Percentiles rank a stretch among this genome's conserved stretches.
These are phyloP conservation scores for Pseudotulostoma volvatum DNA, from an alignment of 495 filamentous ascomycete species.

Conservation along the genomic window DNA sequence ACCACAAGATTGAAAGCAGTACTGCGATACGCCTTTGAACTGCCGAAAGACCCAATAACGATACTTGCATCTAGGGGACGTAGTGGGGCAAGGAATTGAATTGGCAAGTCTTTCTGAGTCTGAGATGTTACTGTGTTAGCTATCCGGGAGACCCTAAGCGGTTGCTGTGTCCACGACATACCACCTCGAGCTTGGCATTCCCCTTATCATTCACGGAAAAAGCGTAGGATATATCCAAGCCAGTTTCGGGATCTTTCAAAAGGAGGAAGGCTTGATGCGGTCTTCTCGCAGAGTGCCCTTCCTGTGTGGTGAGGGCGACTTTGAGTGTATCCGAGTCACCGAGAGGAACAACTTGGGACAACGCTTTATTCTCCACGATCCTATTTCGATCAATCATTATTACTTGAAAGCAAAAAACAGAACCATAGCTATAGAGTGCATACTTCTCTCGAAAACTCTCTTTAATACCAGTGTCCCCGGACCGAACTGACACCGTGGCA, in stretches of 20 bases:
- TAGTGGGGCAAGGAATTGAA: slow-evolving; percentile 54
- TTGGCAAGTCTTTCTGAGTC: slow-evolving; percentile 79
- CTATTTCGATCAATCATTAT: slow-evolving; percentile 24
- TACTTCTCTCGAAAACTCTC: slow-evolving; percentile 60
- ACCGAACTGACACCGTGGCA: slow-evolving; percentile 59
- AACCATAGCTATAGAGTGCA: slow-evolving; percentile 6
- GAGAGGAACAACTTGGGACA: slow-evolving; percentile 49
- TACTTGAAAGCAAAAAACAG: background rate
- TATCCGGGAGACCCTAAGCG: no score
- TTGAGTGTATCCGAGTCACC: slow-evolving; percentile 60
- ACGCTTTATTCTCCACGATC: slow-evolving; percentile 41
- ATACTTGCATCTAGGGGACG: slow-evolving; percentile 58
- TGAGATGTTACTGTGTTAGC: slow-evolving; percentile 22
- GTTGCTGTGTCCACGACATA: slow-evolving; percentile 29
- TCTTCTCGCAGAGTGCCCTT: slow-evolving; percentile 58
- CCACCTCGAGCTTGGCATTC: slow-evolving; percentile 69
- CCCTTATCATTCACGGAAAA: slow-evolving; percentile 75
- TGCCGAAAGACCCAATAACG: slow-evolving; percentile 75
- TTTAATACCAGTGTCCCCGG: slow-evolving; percentile 50
- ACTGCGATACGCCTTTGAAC: slow-evolving; percentile 44
- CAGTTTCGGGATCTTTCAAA: slow-evolving; percentile 53
- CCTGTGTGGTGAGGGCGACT: slow-evolving; percentile 61
- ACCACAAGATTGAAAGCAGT: slow-evolving; percentile 53
- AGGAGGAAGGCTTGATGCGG: slow-evolving; percentile 90
- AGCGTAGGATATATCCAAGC: slow-evolving; percentile 78